Evolutionary conservation across 1,284 basidiomycete species (phyloP).

Genomic region (Ceratobasidium sp.): DNA sequence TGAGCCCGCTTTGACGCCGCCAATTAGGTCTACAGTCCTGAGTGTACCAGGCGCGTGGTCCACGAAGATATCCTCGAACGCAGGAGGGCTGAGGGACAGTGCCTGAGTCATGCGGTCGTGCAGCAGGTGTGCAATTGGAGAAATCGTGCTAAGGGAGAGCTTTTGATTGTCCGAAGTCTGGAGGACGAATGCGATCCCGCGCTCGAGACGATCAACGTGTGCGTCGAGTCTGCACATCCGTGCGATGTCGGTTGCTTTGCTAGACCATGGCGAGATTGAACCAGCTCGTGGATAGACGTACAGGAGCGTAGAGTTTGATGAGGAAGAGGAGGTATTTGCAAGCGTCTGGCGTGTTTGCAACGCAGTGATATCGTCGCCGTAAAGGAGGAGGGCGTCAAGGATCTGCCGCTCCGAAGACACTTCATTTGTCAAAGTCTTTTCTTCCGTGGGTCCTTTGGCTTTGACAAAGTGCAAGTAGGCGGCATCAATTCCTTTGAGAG

Average conservation of each 20-base stretch:
- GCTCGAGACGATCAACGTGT: conserved; percentile 84
- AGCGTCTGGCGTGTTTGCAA: conserved; percentile 64
- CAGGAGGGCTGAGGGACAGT: conserved; percentile 71
- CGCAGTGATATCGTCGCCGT: conserved; percentile 83
- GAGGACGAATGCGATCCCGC: conserved; percentile 83
- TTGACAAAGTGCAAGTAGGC: conserved; percentile 91
- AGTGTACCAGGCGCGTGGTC: conserved; percentile 78
- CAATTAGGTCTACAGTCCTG: conserved; percentile 70
- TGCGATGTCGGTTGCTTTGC: conserved; percentile 98
- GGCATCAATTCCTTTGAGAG: conserved; percentile 80
- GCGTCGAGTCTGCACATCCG: conserved; percentile 82
- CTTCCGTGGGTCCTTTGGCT: conserved; percentile 64
- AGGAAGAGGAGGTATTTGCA: conserved; percentile 52
- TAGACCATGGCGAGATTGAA: conserved; percentile 94
- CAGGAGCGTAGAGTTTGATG: conserved; percentile 62
- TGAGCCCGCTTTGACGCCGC: conserved; percentile 62
- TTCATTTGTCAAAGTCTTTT: conserved; percentile 65
- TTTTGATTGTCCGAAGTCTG: conserved; percentile 60
- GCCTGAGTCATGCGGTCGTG: conserved; percentile 98
- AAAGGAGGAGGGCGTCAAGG: conserved; percentile 84
- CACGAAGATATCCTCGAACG: conserved; percentile 76
- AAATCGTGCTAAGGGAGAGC: conserved; percentile 63
- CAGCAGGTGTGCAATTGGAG: conserved; percentile 73
- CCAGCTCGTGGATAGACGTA: conserved; percentile 86
- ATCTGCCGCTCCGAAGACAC: conserved; percentile 66